Evolutionary conservation across 305 asterid genomes (phyloP), one percentile per base, ranked within the genome.

Genomic region (Fraxinus angustifolia): DNA sequence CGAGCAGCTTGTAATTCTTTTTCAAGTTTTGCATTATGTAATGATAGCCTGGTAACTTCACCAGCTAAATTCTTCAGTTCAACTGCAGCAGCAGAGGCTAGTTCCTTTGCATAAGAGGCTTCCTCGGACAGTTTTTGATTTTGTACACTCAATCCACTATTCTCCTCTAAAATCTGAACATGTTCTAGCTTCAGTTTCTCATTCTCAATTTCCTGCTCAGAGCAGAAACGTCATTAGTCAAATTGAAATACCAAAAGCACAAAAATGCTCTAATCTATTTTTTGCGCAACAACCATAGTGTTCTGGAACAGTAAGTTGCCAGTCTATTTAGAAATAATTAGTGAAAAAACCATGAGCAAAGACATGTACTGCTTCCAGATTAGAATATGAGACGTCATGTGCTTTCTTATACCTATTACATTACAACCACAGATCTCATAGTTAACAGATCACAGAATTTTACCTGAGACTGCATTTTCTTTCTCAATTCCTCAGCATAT

Each of bases 11-110:
- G 86, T 78, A 93, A 45, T 86, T 94, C 98, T 88, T 92, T 96
- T 83, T 92, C 98, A 58, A 95, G 82, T 83, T 92, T 94, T 62
- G 92, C 90, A n/a, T 92, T 94, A 56, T 88, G 98, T 42, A 96
- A 40, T 1, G 98, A 96, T 79, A 94, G 88, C 88, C 93, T 96
- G 38, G 99, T 96, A 81, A 96, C 97, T 90, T 96, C 99, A 74
- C 91, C 92, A 45, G 99, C 97, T 87, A 96, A 86, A 88, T 87
- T 94, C 89, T 96, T 96, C 76, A 96, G 87, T 82, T 96, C 99
- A 30, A 92, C 90, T 12, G 99, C 99, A 79, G 99, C 99, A 76
- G 99, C 99, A 81, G 98, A 92, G 74, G 99, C 98, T 82, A 96
- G 88, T 85, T 94, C 99, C 85, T 94, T 96, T 12, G 98, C 99